Conservation (phyloP, 352 stramenopile genomes). For the Phytophthora palmivora region DNA sequence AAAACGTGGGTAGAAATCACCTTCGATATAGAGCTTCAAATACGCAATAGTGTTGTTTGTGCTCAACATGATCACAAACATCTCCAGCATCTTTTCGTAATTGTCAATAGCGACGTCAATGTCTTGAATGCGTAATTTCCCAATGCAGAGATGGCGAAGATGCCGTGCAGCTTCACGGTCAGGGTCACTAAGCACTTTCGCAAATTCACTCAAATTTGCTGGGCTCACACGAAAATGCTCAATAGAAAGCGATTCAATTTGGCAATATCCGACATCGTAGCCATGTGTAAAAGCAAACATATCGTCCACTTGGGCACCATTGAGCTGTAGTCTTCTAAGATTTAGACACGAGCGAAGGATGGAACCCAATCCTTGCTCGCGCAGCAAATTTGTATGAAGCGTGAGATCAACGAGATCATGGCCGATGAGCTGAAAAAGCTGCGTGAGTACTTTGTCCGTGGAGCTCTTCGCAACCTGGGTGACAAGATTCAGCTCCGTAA, state of each 20-base stretch:
- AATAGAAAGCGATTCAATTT: conserved; percentile 28
- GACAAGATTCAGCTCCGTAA: conserved; percentile 32
- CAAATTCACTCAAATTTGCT: conserved; percentile 20
- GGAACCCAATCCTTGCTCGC: conserved; percentile 27
- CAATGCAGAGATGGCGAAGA: conserved; percentile 22
- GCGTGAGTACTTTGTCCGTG: conserved; percentile 30
- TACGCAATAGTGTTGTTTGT: conserved; percentile 23
- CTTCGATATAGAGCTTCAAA: conserved; percentile 25
- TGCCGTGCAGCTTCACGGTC: conserved; percentile 3
- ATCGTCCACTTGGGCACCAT: conserved; percentile 36
- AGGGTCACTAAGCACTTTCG: conserved; percentile 22
- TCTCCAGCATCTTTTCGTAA: conserved; percentile 27
- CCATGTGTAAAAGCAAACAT: conserved; percentile 39
- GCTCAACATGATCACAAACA: conserved; percentile 18
- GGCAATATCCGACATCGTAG: conserved; percentile 32
- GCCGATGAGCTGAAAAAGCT: conserved; percentile 35
- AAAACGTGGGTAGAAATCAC: conserved; percentile 24
- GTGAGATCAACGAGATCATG: conserved; percentile 28
- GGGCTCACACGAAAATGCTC: conserved; percentile 29
- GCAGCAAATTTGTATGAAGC: conserved; percentile 35
- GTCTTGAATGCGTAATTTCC: conserved; percentile 22
- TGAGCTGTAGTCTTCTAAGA: conserved; percentile 28
- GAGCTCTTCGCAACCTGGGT: conserved; percentile 28
- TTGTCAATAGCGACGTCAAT: conserved; percentile 15
- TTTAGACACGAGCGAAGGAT: conserved; percentile 37